Percentiles rank a stretch among this genome's conserved stretches.
phyloP scores from a whole-genome alignment of 1,139 yeast genomes.

The Suhomyces anneliseae region DNA sequence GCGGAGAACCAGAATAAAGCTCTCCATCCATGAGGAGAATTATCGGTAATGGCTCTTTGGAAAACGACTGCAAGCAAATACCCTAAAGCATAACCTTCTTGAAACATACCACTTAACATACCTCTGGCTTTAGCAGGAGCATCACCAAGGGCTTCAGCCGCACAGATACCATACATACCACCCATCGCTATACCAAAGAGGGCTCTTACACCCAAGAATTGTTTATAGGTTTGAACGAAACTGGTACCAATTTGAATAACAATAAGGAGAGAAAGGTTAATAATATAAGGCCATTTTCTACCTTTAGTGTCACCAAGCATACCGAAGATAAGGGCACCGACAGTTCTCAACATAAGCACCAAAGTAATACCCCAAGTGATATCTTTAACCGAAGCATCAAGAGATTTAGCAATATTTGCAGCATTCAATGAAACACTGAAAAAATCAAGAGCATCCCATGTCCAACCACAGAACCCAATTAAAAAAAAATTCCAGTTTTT shows the following conservation, averaged over 20 bases:
- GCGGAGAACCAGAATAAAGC: constrained; percentile 45
- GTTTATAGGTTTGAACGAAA: constrained; percentile 36
- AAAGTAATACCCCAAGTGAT: constrained; percentile 47
- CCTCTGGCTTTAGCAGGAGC: constrained; percentile 41
- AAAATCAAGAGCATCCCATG: constrained; percentile 47
- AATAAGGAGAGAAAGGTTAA: constrained; percentile 30
- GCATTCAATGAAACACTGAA: constrained; percentile 40
- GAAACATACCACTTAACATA: constrained; percentile 40
- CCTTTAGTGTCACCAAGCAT: constrained; percentile 39
- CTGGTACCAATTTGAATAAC: constrained; percentile 44
- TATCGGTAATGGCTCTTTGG: constrained; percentile 40
- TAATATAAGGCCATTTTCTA: constrained; percentile 40
- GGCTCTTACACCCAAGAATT: constrained; percentile 43
- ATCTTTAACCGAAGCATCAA: constrained; percentile 27
- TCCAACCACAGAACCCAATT: constrained; percentile 41
- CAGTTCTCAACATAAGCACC: constrained; percentile 46
- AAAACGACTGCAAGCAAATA: constrained; percentile 43
- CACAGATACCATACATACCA: constrained; percentile 40
- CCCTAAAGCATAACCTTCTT: constrained; percentile 47
- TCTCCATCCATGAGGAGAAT: constrained; percentile 39
- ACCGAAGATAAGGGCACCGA: constrained; percentile 44
- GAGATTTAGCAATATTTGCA: constrained; percentile 28
- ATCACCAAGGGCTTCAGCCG: constrained; percentile 42
- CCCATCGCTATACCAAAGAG: constrained; percentile 48
- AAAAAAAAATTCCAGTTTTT: constrained; percentile 40